Percentiles rank a stretch among this genome's conserved stretches.
phyloP scores from a whole-genome alignment of 192 early-diverging fungal genomes.

The Coemansia asiatica region DNA sequence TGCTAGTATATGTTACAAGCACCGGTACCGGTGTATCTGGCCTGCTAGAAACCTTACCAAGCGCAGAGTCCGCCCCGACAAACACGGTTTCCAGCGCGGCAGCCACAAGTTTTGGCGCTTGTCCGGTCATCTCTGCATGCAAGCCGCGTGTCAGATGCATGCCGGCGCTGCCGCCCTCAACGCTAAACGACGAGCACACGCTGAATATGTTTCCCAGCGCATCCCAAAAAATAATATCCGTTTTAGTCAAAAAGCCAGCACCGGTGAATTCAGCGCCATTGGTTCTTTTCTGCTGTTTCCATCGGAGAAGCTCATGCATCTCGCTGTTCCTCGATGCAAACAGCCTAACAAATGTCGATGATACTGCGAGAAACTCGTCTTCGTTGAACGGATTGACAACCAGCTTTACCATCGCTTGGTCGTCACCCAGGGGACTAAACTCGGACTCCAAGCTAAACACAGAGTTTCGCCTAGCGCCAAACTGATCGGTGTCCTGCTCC shows the following conservation, averaged over 20 bases:
- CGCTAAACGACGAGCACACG: conserved; percentile 43
- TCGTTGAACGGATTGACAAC: conserved; percentile 43
- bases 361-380: conserved; percentile 54
- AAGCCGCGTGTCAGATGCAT: conserved; percentile 36
- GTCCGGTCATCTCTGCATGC: conserved; percentile 16
- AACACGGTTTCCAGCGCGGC: conserved; percentile 19
- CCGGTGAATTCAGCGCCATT: conserved; percentile 32
- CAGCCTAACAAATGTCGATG: conserved; percentile 33
- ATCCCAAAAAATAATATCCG: conserved; percentile 51
- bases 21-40: conserved; percentile 12
- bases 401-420: conserved; percentile 19
- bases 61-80: conserved; percentile 16
- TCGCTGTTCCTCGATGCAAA: conserved; percentile 42
- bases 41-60: conserved; percentile 5
- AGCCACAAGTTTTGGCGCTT: conserved; percentile 7
- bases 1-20: conserved; percentile 34
- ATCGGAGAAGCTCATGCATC: conserved; percentile 44
- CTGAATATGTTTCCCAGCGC: conserved; percentile 41
- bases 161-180: conserved; percentile 52
- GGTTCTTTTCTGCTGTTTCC: conserved; percentile 36
- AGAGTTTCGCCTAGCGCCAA: conserved; percentile 4
- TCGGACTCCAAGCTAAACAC: conserved; percentile 35
- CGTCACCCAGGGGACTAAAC: conserved; percentile 34
- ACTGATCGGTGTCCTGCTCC: conserved; percentile 10
- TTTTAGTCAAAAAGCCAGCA: conserved; percentile 33